Evolutionary conservation across 1,284 basidiomycete species (phyloP).

Genomic region (Cystobasidium slooffiae): DNA sequence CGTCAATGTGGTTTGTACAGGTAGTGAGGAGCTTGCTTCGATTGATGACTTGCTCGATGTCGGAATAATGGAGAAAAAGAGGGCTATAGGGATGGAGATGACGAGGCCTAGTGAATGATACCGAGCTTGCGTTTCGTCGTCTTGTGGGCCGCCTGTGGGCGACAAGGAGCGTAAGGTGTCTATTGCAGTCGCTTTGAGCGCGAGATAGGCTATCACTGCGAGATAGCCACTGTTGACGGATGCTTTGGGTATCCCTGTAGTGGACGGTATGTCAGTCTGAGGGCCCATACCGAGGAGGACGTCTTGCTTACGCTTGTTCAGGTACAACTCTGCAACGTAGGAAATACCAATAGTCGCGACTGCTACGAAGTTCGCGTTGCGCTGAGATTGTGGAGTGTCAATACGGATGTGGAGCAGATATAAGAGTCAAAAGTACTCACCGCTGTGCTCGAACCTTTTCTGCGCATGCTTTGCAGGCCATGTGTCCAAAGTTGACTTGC

Average conservation of each 20-base stretch:
- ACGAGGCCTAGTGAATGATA: slow-evolving; percentile 15
- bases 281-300: background rate
- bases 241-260: slow-evolving; percentile 14
- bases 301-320: slow-evolving; percentile 44
- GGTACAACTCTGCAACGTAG: slow-evolving; percentile 46
- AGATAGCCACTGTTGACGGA: slow-evolving; percentile 45
- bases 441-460: slow-evolving; percentile 31
- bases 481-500: slow-evolving; percentile 33
- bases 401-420: too few relatives aligned
- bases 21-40: background rate
- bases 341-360: slow-evolving; percentile 40
- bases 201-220: slow-evolving; percentile 46
- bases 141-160: slow-evolving; percentile 1
- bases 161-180: slow-evolving; percentile 42
- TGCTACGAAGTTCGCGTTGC: slow-evolving; percentile 48
- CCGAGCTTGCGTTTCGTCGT: slow-evolving; percentile 25
- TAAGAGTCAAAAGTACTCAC: too few relatives aligned
- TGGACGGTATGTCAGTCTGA: background rate
- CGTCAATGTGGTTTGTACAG: slow-evolving; percentile 6
- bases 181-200: slow-evolving; percentile 44
- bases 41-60: background rate
- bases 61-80: slow-evolving; percentile 20
- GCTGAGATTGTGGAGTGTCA: background rate
- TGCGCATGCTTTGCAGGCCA: slow-evolving; percentile 39
- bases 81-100: slow-evolving; percentile 10